Base-by-base conservation (phyloP, 78 protist species). In the Bodo saltans region DNA sequence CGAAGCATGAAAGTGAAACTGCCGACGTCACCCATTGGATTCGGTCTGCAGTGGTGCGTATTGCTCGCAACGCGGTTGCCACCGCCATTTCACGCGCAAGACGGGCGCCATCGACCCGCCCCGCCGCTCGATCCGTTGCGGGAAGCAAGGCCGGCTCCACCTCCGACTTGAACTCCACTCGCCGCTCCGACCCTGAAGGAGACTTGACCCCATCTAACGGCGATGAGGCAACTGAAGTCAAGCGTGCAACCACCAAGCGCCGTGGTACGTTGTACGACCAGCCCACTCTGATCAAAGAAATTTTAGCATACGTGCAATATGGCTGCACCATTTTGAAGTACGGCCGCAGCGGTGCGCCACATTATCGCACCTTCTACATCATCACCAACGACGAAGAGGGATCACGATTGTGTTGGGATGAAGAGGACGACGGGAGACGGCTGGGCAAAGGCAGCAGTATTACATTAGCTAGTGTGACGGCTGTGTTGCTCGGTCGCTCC, bases 341-440 rank as follows among this genome's bases (percentile, higher is more conserved):
- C 73, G 73, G 73, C 73, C 73, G 73, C 11, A 4, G 34, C 73
- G 73, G 73, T 4, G 37, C 17, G 73, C 73, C 73, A 4, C 73
- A 70, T 12, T 32, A 29, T 27, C 73, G 73, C 26, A 12, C 11
- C 73, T 70, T 70, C 34, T 70, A 29, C 73, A 3, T 70, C 34
- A 23, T 11, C 25, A 32, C 73, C 41, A 33, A 29, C 73, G 41
- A 12, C 73, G 33, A 3, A 17, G 41, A 32, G 37, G 34, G 30
- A 23, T 12, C 3, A 12, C 34, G 73, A 11, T 3, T 70, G 30
- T 29, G 34, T 32, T 32, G 41, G 34, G 26, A 70, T 23, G 41
- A 70, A 23, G 33, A 32, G 73, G 73, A 70, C 41, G n/a, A n/a
- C n/a, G n/a, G n/a, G n/a, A n/a, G n/a, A n/a, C n/a, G n/a, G n/a